Conservation (phyloP, 1,284 basidiomycete species). For the Cryptococcus hybrid region DNA sequence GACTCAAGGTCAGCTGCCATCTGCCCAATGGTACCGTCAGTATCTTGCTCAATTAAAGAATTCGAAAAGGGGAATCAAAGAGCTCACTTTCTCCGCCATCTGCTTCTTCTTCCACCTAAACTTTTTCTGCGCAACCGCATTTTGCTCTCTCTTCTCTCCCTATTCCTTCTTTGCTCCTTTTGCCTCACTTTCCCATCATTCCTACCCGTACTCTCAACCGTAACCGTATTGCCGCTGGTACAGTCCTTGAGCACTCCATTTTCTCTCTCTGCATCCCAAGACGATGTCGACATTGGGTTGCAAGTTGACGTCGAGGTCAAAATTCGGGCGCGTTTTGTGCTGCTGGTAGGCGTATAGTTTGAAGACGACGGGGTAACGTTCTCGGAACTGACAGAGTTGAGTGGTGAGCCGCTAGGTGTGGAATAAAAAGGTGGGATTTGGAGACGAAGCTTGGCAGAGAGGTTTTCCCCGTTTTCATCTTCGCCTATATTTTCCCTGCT, state of each 20-base stretch:
- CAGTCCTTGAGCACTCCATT: no score
- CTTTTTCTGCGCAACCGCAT: constrained; percentile 34
- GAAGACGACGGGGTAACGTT: no score
- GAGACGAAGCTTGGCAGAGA: no score
- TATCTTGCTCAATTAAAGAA: not conserved
- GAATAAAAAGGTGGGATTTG: no score
- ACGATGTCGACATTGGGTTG: not conserved
- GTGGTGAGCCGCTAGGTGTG: no score
- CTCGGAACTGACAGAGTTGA: no score
- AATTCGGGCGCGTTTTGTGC: not conserved
- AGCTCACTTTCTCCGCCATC: constrained; percentile 26
- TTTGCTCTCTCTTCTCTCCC: constrained; percentile 28
- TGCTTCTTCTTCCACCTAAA: constrained; percentile 35
- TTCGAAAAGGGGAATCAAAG: not conserved
- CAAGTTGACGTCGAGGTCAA: not conserved
- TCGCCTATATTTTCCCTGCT: no score
- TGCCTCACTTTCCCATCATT: not conserved
- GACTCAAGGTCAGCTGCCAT: constrained; percentile 14
- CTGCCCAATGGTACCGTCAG: not conserved
- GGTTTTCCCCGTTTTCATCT: no score
- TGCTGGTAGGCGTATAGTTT: not conserved
- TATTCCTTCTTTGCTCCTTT: constrained; percentile 16
- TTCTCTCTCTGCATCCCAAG: no score
- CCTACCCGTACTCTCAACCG: not conserved
- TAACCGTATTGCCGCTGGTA: no score